Conservation (phyloP, 306 rosid genomes). For the Adenanthera pavonina region DNA sequence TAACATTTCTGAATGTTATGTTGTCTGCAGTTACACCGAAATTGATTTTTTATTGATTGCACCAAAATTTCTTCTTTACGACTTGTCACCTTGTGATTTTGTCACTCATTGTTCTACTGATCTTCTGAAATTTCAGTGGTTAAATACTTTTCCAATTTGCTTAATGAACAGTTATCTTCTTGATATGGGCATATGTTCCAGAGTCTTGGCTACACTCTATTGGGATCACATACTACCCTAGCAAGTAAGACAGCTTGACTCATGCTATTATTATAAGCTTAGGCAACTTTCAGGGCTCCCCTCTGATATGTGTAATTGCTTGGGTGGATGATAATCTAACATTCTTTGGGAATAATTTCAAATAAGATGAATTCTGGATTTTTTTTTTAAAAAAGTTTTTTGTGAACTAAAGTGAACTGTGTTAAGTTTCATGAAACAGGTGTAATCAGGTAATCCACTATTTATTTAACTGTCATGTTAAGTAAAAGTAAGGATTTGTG, state of each 20-base stretch:
- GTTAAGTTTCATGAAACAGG: constrained; percentile 34
- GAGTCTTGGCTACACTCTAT: constrained; percentile 82
- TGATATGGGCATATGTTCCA: constrained; percentile 95
- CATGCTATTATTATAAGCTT: constrained; percentile 24
- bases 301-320: not conserved
- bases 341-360: not conserved
- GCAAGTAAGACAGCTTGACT: constrained; percentile 62
- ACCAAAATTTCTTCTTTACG: not conserved
- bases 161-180: constrained; percentile 69
- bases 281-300: constrained; percentile 11
- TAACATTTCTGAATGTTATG: too few species aligned
- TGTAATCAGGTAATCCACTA: not conserved
- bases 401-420: not conserved
- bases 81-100: not conserved
- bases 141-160: not conserved
- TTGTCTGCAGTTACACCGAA: too few species aligned
- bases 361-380: not conserved
- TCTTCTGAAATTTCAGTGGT: not conserved
- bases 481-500: not conserved
- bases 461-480: constrained; percentile 28
- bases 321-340: not conserved
- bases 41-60: too few species aligned
- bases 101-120: constrained; percentile 1
- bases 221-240: constrained; percentile 88
- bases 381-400: not conserved